Evolutionary conservation across 73 alveolate genomes (phyloP).

Genomic region (Paramecium caudatum): DNA sequence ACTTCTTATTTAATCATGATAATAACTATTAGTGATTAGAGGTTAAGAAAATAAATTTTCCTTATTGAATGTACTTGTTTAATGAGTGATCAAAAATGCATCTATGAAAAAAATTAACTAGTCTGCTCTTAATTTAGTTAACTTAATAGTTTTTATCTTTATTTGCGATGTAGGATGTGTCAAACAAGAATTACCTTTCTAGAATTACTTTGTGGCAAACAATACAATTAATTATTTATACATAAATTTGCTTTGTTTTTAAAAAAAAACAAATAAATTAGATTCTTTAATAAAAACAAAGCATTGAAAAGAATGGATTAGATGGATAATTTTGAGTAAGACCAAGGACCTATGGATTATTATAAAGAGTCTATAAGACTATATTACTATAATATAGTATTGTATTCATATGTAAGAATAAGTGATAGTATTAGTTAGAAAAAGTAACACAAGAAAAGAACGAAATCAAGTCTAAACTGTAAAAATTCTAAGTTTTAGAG

Average conservation of each 20-base stretch:
- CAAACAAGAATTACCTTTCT: no score
- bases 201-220: constrained; percentile 48
- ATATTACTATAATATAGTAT: constrained; percentile 47
- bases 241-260: neutral
- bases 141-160: no score
- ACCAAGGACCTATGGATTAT: constrained; percentile 59
- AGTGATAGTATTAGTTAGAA: constrained; percentile 29
- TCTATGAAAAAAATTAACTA: no score
- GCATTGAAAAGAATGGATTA: constrained; percentile 27
- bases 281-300: constrained; percentile 42
- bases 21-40: no score
- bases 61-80: no score
- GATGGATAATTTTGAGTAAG: constrained; percentile 18
- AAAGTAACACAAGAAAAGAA: constrained; percentile 17
- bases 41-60: no score
- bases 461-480: constrained; percentile 40
- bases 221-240: constrained; percentile 35
- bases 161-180: no score
- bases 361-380: constrained; percentile 46
- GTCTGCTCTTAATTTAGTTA: no score
- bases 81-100: no score
- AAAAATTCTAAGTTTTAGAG: constrained; percentile 37
- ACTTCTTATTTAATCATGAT: no score
- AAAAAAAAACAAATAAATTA: constrained; percentile 33
- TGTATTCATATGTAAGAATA: constrained; percentile 44